These are phyloP conservation scores for Penicillium griseofulvum DNA, from an alignment of 2,329 filamentous ascomycete species.

Conservation along the genomic window DNA sequence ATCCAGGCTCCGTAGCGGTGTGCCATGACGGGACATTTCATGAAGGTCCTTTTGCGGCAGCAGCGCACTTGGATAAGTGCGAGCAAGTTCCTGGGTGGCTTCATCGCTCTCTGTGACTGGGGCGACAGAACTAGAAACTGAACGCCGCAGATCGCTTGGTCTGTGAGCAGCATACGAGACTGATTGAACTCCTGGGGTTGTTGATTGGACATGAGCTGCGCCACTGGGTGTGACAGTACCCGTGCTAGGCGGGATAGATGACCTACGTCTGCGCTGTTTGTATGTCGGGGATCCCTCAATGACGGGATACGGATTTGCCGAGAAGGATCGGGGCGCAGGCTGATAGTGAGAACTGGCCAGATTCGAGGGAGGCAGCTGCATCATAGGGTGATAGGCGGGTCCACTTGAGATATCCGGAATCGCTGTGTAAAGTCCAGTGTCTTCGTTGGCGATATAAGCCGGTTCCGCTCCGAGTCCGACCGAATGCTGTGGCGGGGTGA, in stretches of 20 bases:
- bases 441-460: slow-evolving; percentile 96
- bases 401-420: slow-evolving; percentile 82
- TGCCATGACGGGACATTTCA: slow-evolving; percentile 78
- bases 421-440: slow-evolving; percentile 91
- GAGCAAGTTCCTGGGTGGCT: slow-evolving; percentile 70
- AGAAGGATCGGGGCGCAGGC: slow-evolving; percentile 63
- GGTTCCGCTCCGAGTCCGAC: slow-evolving; percentile 79
- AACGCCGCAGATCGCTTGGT: slow-evolving; percentile 86
- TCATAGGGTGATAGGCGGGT: slow-evolving; percentile 78
- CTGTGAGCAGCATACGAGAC: slow-evolving; percentile 64
- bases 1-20: slow-evolving; percentile 81
- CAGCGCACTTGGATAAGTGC: slow-evolving; percentile 66
- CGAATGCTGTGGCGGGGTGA: slow-evolving; percentile 91
- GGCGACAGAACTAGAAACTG: slow-evolving; percentile 82
- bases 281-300: slow-evolving; percentile 98
- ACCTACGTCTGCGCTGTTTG: slow-evolving; percentile 92
- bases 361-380: slow-evolving; percentile 85
- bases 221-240: slow-evolving; percentile 63
- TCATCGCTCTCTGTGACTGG: slow-evolving; percentile 79
- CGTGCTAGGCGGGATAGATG: slow-evolving; percentile 82
- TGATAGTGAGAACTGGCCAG: slow-evolving; percentile 76
- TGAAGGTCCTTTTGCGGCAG: slow-evolving; percentile 78
- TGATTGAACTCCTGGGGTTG: slow-evolving; percentile 33
- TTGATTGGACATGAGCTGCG: slow-evolving; percentile 48
- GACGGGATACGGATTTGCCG: slow-evolving; percentile 84